These are phyloP conservation scores for Aphanomyces cochlioides DNA, from an alignment of 352 stramenopile genomes.

Conservation along the genomic window DNA sequence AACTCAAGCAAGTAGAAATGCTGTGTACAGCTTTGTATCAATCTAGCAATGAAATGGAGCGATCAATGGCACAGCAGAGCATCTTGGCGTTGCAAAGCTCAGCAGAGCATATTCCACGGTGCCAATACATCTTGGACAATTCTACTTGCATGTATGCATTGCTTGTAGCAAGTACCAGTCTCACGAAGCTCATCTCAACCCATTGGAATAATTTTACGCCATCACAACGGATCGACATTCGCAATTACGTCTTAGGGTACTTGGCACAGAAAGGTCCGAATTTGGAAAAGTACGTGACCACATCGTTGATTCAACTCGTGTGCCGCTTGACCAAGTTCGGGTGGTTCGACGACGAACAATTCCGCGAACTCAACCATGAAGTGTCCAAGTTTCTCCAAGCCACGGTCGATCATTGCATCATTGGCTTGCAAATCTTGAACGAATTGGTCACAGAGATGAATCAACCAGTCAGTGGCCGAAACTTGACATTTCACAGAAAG, in stretches of 20 bases:
- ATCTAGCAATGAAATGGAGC: slow-evolving; percentile 65
- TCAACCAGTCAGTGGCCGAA: slow-evolving; percentile 89
- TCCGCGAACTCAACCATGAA: slow-evolving; percentile 95
- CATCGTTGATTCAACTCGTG: slow-evolving; percentile 95
- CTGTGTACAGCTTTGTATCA: slow-evolving; percentile 79
- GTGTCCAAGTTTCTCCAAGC: slow-evolving; percentile 97
- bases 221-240: slow-evolving; percentile 89
- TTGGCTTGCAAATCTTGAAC: slow-evolving; percentile 97
- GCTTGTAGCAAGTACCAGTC: slow-evolving; percentile 93
- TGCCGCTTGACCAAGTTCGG: slow-evolving; percentile 98
- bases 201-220: slow-evolving; percentile 94
- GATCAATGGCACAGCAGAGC: slow-evolving; percentile 70
- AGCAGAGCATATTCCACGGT: slow-evolving; percentile 97
- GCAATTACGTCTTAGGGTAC: slow-evolving; percentile 98
- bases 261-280: slow-evolving; percentile 93
- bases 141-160: slow-evolving; percentile 94
- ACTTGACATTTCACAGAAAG: slow-evolving; percentile 97
- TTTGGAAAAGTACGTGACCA: slow-evolving; percentile 94
- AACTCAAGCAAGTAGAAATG: slow-evolving; percentile 74
- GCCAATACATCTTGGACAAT: slow-evolving; percentile 98
- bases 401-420: slow-evolving; percentile 97
- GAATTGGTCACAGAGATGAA: slow-evolving; percentile 98
- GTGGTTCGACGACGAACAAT: slow-evolving; percentile 98
- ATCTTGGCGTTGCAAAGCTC: slow-evolving; percentile 86
- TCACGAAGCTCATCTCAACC: slow-evolving; percentile 96